Conservation (phyloP, 164 flowering plant species). For the Stephania cephalantha region DNA sequence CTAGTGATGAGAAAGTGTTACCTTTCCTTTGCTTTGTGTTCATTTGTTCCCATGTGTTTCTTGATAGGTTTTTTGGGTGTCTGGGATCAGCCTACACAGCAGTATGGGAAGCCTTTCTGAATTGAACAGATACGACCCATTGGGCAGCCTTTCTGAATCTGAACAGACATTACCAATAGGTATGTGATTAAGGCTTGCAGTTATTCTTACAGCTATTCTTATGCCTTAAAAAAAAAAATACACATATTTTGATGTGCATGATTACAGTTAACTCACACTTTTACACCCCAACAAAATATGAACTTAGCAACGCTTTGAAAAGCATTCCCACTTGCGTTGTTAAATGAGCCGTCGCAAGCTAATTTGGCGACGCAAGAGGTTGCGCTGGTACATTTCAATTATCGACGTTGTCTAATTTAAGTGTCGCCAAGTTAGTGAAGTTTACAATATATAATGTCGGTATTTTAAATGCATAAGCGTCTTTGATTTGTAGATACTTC, state of each 20-base stretch:
- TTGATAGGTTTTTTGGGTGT: conserved; percentile 11
- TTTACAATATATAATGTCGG: no score
- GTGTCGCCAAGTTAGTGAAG: no score
- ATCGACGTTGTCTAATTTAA: no score
- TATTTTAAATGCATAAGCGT: no score
- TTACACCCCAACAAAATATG: not conserved
- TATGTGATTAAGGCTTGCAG: not conserved
- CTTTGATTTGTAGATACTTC: no score
- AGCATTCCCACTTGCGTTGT: no score
- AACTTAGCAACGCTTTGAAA: no score
- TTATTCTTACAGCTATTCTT: conserved; percentile 2
- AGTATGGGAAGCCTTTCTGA: conserved; percentile 9
- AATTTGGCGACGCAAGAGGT: no score
- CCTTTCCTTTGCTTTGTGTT: not conserved
- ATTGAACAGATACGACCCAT: not conserved
- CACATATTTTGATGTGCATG: not conserved
- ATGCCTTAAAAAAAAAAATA: not conserved
- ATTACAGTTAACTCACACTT: not conserved
- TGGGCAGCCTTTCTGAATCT: no score
- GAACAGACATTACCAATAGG: not conserved
- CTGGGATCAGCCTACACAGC: conserved; percentile 11
- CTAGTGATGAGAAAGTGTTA: not conserved
- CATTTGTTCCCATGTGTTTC: not conserved
- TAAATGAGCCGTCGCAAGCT: no score
- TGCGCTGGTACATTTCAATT: no score